Base-by-base conservation (phyloP, 768 basidiomycete species). In the Tremella mesenterica region DNA sequence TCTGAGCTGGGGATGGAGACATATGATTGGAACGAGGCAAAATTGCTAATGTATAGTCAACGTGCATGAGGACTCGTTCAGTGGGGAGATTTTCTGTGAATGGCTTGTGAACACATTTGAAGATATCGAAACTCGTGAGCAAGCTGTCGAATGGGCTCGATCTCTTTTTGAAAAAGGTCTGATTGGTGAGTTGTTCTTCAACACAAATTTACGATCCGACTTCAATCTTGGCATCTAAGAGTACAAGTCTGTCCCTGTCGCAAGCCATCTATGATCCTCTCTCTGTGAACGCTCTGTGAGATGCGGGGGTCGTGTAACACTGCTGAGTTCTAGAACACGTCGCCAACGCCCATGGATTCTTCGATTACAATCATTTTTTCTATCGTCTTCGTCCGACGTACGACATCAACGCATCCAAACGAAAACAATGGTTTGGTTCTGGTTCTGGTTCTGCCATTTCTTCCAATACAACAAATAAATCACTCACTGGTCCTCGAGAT, bases 61-160 rank as follows among this genome's bases (percentile, higher is more conserved):
- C 16, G 79, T 78, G 31, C 48, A 57, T 43, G 57, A 59, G 25
- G 85, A 90, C 58, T 83, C 85, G 4, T 96, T 97, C 70, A 88
- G 83, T 9, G 92, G 92, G 1, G 83, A 81, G 58, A 88, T 90
- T 36, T 83, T 96, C 60, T 86, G 91, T 21, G 85, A 84, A 1
- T 97, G 92, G 92, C 76, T 95, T 18, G 81, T 87, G n/a, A 81
- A 86, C 28, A 86, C 91, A 71, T 96, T 91, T 65, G 81, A 83
- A 27, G 92, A 96, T 67, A 82, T 95, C 6, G 83, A 85, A 1
- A 86, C 85, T 14, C 77, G 88, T 48, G 81, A 84, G 25, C 85
- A 90, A 60, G 93, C 80, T 0, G 75, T 80, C 16, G 86, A 90
- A 56, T 85, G 83, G 81, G 93, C 88, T 4, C 74, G 78, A 27